A percentile compares a stretch with the other conserved stretches of the same genome.
Evolutionary conservation across 371 early-diverging fungal genomes (phyloP).

Genomic region (Funneliformis caledonium): DNA sequence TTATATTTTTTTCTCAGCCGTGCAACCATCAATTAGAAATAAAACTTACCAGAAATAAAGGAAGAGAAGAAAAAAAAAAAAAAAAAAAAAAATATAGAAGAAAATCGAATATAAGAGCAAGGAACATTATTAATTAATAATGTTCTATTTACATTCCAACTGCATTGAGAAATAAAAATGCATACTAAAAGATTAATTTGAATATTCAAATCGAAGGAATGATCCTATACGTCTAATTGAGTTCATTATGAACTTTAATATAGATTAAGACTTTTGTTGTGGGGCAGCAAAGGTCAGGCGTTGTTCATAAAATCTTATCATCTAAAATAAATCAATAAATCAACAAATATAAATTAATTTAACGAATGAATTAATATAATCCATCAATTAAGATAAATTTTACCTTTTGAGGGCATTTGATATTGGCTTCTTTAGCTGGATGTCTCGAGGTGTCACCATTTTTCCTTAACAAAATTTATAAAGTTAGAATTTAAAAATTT

Average conservation of each 20-base stretch:
- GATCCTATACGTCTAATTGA: slow-evolving; percentile 14
- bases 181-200: background rate
- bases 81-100: background rate
- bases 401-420: slow-evolving; percentile 39
- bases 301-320: slow-evolving; percentile 40
- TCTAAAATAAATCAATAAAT: slow-evolving; percentile 15
- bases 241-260: background rate
- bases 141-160: slow-evolving; percentile 26
- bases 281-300: slow-evolving; percentile 40
- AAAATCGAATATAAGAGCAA: background rate
- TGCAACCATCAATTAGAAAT: background rate
- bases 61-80: background rate
- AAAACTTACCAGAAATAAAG: background rate
- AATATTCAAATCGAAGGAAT: background rate
- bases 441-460: slow-evolving; percentile 37
- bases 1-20: background rate
- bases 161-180: background rate
- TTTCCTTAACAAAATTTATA: slow-evolving; percentile 14
- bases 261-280: background rate
- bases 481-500: background rate
- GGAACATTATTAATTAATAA: slow-evolving; percentile 1
- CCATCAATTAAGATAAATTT: background rate
- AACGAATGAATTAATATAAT: background rate
- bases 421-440: slow-evolving; percentile 34
- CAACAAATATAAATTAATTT: background rate